Conservation (phyloP, 768 basidiomycete species). For the Cantharellus anzutake region DNA sequence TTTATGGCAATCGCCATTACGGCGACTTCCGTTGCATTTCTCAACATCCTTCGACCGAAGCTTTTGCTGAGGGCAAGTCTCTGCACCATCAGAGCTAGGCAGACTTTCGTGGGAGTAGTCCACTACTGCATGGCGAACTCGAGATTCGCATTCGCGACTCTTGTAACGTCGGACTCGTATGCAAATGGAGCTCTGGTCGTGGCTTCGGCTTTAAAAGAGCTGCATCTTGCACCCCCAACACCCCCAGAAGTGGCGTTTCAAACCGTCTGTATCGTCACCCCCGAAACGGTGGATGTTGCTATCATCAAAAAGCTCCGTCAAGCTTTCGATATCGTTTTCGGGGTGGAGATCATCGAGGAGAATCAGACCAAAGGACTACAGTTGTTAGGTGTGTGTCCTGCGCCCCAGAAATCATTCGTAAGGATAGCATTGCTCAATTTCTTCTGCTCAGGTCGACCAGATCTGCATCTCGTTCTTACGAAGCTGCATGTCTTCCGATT, state of each 20-base stretch:
- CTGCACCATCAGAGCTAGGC: no score
- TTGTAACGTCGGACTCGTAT: conserved; percentile 82
- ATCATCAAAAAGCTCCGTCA: conserved; percentile 61
- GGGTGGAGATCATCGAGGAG: conserved; percentile 74
- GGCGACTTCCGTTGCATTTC: no score
- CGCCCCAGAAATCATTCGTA: neutral
- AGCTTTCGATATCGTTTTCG: conserved; percentile 71
- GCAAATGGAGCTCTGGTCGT: conserved; percentile 82
- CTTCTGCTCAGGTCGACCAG: conserved; percentile 56
- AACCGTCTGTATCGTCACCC: conserved; percentile 83
- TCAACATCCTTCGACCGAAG: no score
- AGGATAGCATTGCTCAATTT: neutral
- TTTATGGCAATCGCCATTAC: no score
- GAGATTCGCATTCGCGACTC: conserved; percentile 67
- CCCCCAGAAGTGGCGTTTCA: conserved; percentile 43
- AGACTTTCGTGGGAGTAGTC: no score
- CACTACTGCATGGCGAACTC: neutral
- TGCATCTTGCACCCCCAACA: conserved; percentile 42
- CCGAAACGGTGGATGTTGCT: conserved; percentile 74
- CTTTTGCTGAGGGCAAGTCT: no score
- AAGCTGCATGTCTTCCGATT: conserved; percentile 94
- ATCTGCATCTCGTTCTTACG: conserved; percentile 84
- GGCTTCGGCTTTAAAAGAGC: conserved; percentile 64
- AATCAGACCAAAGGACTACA: conserved; percentile 44
- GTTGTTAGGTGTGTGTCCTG: conserved; percentile 46